A percentile compares a stretch with the other conserved stretches of the same genome.
Evolutionary conservation across 2,329 filamentous ascomycete species (phyloP).

Genomic region (Nemania sp.): DNA sequence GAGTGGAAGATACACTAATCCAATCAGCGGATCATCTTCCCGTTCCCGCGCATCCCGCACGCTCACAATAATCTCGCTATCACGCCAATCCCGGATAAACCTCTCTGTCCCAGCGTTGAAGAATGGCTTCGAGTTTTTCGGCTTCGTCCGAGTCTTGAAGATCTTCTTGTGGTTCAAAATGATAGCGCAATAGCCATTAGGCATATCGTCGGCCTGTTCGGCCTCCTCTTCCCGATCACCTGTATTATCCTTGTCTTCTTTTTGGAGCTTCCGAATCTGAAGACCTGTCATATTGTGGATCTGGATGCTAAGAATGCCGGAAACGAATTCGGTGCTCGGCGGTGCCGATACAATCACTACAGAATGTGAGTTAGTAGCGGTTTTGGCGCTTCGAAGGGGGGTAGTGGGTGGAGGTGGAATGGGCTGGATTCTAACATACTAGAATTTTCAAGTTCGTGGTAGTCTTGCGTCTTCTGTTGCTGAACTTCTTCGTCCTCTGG

Average conservation of each 20-base stretch:
- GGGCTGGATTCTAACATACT: conserved; percentile 44
- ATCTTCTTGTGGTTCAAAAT: conserved; percentile 78
- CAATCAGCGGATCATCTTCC: conserved; percentile 77
- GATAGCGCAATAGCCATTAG: conserved; percentile 78
- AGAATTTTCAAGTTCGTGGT: conserved; percentile 69
- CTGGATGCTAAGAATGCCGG: conserved; percentile 76
- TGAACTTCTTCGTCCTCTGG: conserved; percentile 72
- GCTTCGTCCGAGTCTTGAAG: conserved; percentile 80
- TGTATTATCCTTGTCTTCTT: conserved; percentile 61
- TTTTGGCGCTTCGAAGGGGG: neutral
- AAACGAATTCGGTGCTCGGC: conserved; percentile 70
- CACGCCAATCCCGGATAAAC: conserved; percentile 76
- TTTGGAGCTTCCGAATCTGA: conserved; percentile 70
- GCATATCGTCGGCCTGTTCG: conserved; percentile 72
- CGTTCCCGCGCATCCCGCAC: conserved; percentile 76
- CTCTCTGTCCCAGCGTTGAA: conserved; percentile 82
- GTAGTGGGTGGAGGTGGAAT: too few relatives aligned
- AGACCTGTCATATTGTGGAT: conserved; percentile 80
- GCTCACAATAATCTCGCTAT: conserved; percentile 74
- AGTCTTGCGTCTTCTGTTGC: conserved; percentile 76
- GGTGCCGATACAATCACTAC: conserved; percentile 73
- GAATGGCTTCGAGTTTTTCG: conserved; percentile 81
- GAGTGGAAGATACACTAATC: conserved; percentile 76
- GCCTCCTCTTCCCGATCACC: conserved; percentile 67
- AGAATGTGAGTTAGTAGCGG: conserved; percentile 7